phyloP scores from a whole-genome alignment of 2,329 filamentous ascomycete genomes.

The Diaporthe helianthi region DNA sequence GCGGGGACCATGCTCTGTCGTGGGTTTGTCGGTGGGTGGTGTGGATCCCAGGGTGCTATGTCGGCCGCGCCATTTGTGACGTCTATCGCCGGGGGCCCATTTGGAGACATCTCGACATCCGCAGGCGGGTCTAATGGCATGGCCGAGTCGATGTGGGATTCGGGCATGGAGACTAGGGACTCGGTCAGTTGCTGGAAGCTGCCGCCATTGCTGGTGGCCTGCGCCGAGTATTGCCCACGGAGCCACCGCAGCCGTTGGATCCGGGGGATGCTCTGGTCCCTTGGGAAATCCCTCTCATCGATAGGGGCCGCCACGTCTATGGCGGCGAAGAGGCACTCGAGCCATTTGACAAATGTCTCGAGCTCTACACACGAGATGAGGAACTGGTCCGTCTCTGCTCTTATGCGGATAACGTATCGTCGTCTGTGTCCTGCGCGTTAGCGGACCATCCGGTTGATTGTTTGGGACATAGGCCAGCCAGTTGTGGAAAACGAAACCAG shows the following conservation, averaged over 20 bases:
- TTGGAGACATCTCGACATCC: conserved; percentile 32
- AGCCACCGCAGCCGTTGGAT: conserved; percentile 60
- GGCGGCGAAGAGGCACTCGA: conserved; percentile 73
- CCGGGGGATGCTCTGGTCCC: conserved; percentile 68
- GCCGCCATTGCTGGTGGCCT: conserved; percentile 38
- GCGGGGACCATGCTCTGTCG: conserved; percentile 25
- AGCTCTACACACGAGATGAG: conserved; percentile 71
- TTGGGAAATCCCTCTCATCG: conserved; percentile 72
- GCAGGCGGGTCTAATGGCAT: conserved; percentile 14
- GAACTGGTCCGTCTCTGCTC: conserved; percentile 77
- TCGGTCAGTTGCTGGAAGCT: conserved; percentile 38
- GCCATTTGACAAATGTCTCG: conserved; percentile 71
- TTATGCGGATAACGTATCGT: conserved; percentile 73
- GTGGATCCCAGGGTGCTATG: conserved; percentile 25
- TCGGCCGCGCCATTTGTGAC: conserved; percentile 5
- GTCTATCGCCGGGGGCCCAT: conserved; percentile 35
- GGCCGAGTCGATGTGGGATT: conserved; percentile 7
- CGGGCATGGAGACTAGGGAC: conserved; percentile 16
- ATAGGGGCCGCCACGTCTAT: conserved; percentile 75
- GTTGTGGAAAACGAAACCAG: background rate
- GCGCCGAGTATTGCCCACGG: conserved; percentile 46
- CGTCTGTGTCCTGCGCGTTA: conserved; percentile 49
- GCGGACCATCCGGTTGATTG: background rate
- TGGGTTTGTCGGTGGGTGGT: background rate
- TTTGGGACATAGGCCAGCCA: background rate